Evolutionary conservation across 164 flowering plant species (phyloP).

Genomic region (Magnolia changhungtana): DNA sequence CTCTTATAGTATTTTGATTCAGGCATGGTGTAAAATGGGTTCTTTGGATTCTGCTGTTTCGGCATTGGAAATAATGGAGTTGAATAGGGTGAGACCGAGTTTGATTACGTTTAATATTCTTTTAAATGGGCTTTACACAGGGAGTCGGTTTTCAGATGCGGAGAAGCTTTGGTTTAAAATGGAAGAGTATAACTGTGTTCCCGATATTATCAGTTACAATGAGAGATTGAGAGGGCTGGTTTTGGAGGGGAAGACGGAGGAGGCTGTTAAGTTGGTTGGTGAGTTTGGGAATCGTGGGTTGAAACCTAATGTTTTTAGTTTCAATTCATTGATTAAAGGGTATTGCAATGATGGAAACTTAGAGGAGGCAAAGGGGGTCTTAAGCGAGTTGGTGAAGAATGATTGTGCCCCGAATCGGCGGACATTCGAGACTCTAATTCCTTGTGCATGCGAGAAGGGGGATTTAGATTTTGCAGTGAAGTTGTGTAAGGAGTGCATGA

Average conservation of each 20-base stretch:
- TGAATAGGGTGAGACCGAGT: conserved; percentile 33
- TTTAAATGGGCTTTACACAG: conserved; percentile 26
- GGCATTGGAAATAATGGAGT: conserved; percentile 37
- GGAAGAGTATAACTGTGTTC: conserved; percentile 25
- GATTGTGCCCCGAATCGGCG: conserved; percentile 2
- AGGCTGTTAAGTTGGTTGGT: conserved; percentile 32
- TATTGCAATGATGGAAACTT: conserved; percentile 11
- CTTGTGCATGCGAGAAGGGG: conserved; percentile 5
- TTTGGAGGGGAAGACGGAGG: conserved; percentile 15
- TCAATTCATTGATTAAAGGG: conserved; percentile 11
- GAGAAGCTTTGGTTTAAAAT: conserved; percentile 43
- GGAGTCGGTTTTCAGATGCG: conserved; percentile 28
- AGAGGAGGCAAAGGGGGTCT: conserved; percentile 10
- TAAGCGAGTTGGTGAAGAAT: neutral
- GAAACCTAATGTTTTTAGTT: conserved; percentile 15
- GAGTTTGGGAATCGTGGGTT: conserved; percentile 22
- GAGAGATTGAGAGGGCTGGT: conserved; percentile 34
- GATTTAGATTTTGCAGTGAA: conserved; percentile 8
- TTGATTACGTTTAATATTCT: conserved; percentile 41
- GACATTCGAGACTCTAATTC: conserved; percentile 7
- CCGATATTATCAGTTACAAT: conserved; percentile 30
- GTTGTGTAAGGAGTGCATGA: conserved; percentile 6
- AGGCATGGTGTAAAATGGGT: conserved; percentile 37
- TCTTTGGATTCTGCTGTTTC: conserved; percentile 31
- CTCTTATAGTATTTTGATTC: conserved; percentile 37